These are phyloP conservation scores for Amesomyces nigricolor DNA, from an alignment of 2,329 filamentous ascomycete genomes.

Conservation along the genomic window DNA sequence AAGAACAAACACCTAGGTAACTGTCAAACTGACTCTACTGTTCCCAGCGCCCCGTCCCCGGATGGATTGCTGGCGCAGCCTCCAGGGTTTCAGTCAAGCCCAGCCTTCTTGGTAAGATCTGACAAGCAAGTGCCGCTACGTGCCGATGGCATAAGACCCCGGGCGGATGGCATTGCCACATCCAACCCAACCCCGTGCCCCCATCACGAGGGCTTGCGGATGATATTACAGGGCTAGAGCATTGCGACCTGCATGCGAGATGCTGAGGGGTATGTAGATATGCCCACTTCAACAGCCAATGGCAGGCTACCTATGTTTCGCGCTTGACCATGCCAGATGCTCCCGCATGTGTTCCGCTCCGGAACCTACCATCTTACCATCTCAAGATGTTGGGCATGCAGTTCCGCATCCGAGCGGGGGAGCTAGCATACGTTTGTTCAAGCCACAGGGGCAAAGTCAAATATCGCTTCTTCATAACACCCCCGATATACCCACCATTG, in stretches of 20 bases:
- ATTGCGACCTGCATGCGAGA: slow-evolving; percentile 12
- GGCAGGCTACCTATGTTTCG: slow-evolving; percentile 1
- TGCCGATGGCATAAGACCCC: slow-evolving; percentile 19
- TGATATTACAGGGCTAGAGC: slow-evolving; percentile 14
- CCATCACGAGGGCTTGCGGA: slow-evolving; percentile 13
- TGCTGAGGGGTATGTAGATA: not conserved
- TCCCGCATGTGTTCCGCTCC: not conserved
- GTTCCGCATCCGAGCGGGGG: not conserved
- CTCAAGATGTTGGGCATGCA: no score
- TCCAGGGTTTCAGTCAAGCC: slow-evolving; percentile 9
- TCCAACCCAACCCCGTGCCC: slow-evolving; percentile 10
- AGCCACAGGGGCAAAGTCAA: slow-evolving; percentile 15
- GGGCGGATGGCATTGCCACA: slow-evolving; percentile 20
- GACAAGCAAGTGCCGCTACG: slow-evolving; percentile 24
- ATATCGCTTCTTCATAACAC: slow-evolving; percentile 23
- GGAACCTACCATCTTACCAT: not conserved
- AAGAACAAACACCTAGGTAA: no score
- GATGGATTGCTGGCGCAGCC: no score
- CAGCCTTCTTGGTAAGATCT: slow-evolving; percentile 16
- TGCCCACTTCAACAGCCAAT: not conserved
- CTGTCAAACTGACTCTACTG: no score
- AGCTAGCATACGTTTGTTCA: not conserved
- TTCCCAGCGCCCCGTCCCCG: not conserved
- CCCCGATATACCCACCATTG: slow-evolving; percentile 19
- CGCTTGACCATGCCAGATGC: not conserved